A percentile compares a stretch with the other conserved stretches of the same genome.
Conservation (phyloP, 2,329 filamentous ascomycete genomes). For the Geosmithia morbida region DNA sequence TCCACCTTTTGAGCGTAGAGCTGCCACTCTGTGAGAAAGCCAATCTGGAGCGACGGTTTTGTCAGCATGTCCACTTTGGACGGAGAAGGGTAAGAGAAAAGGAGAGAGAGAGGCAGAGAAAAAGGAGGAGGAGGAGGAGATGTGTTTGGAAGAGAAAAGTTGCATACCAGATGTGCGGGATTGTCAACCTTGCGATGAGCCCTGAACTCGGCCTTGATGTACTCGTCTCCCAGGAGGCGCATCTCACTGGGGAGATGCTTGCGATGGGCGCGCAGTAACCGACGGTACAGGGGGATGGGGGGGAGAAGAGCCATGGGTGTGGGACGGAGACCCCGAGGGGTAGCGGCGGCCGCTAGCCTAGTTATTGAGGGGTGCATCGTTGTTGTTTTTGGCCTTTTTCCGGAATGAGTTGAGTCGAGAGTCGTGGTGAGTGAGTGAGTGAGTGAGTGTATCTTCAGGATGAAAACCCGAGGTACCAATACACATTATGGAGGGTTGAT, state of each 20-base stretch:
- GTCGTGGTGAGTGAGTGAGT: too few relatives aligned
- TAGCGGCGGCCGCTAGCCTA: constrained; percentile 21
- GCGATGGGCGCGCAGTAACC: constrained; percentile 74
- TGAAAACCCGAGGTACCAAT: too few relatives aligned
- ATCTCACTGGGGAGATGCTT: constrained; percentile 59
- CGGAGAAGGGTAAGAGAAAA: neutral
- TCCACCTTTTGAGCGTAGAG: constrained; percentile 86
- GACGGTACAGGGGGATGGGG: constrained; percentile 78
- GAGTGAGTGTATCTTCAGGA: too few relatives aligned
- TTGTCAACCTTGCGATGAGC: constrained; percentile 77
- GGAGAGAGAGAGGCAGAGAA: neutral
- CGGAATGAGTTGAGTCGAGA: neutral
- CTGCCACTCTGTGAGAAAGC: constrained; percentile 95
- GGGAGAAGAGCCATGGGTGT: constrained; percentile 58
- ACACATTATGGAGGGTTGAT: too few relatives aligned
- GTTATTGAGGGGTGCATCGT: constrained; percentile 13
- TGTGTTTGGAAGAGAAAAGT: neutral
- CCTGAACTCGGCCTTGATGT: constrained; percentile 85
- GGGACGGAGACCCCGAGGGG: constrained; percentile 18
- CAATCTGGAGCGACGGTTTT: constrained; percentile 45
- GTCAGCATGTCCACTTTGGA: neutral
- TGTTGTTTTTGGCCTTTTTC: neutral
- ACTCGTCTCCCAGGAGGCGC: constrained; percentile 79
- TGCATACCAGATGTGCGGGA: constrained; percentile 70
- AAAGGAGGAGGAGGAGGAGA: neutral